Evolutionary conservation across 768 basidiomycete genomes (phyloP), one percentile per base, ranked within the genome.

Genomic region (Leccinellum rugosiceps): DNA sequence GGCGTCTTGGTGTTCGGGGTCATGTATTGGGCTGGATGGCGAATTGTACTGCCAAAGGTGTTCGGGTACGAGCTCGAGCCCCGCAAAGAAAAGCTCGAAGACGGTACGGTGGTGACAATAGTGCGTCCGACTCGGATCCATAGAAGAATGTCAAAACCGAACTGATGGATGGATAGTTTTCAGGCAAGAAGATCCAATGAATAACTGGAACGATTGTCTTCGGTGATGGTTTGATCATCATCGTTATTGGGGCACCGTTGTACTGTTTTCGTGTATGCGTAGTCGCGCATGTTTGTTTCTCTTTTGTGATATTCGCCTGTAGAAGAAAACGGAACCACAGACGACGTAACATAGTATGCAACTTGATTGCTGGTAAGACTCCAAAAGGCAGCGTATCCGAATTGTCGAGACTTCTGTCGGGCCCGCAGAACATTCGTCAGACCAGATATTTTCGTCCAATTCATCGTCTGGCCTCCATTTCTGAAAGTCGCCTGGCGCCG

Each of bases 11-110:
- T 74, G 2, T 10, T 68, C 13, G 83, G 83, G 6, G 74, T 80
- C 0, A 32, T 77, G 1, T 85, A 83, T 63, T 85, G 83, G 83
- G 79, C 77, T 0, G 70, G 66, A 3, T 85, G 83, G 83, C 74
- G 83, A 0, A 54, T 83, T 43, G 25, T 80, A 1, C 63, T 84
- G 10, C 83, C 83, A 7, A 71, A 71, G 10, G 65, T 81, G 10
- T 79, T 83, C 50, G 75, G 77, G 6, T 82, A 81, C 57, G 68
- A 74, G 52, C 76, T 83, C 25, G 71, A 78, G 1, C 76, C 80
- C 7, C 69, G 65, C n/a, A 85, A 83, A 61, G 79, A 80, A 50
- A 70, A 59, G 6, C 68, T 85, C 2, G 61, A 66, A 3, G 83
- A 85, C 57, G 83, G 82, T 4, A 85, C 82, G 0, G 78, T 82